phyloP scores from a whole-genome alignment of 352 stramenopile species.

The Phytophthora parvispora region DNA sequence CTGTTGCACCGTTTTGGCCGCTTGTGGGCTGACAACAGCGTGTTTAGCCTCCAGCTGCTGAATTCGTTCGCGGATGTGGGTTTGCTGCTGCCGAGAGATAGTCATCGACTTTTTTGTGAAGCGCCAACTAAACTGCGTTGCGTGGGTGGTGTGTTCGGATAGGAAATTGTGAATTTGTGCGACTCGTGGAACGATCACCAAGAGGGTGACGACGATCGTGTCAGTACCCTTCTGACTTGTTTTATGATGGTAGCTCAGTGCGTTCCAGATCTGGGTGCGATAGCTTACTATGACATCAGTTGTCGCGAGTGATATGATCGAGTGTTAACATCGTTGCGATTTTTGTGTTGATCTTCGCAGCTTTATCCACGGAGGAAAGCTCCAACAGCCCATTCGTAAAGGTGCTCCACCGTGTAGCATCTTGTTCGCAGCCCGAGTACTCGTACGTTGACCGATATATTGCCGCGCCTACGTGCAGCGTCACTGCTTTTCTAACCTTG shows the following conservation, averaged over 20 bases:
- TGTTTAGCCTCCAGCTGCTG: slow-evolving; percentile 75
- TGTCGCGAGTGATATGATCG: background rate
- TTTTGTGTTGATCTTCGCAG: slow-evolving; percentile 8
- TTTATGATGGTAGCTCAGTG: slow-evolving; percentile 70
- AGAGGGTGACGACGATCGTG: slow-evolving; percentile 34
- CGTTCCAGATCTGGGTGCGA: slow-evolving; percentile 58
- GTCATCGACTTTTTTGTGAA: background rate
- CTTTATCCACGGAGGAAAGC: slow-evolving; percentile 13
- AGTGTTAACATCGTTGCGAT: background rate
- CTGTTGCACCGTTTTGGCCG: slow-evolving; percentile 57
- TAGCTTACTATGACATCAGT: background rate
- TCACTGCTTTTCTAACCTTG: background rate
- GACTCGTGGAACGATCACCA: slow-evolving; percentile 29
- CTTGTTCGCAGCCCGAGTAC: slow-evolving; percentile 39
- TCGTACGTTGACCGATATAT: slow-evolving; percentile 44
- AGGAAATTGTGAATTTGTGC: slow-evolving; percentile 67
- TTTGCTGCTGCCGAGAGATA: background rate
- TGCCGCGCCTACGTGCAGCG: background rate
- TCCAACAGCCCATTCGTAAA: slow-evolving; percentile 31
- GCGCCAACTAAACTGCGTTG: background rate
- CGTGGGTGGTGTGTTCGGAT: background rate
- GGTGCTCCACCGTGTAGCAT: slow-evolving; percentile 43
- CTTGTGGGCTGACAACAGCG: slow-evolving; percentile 77
- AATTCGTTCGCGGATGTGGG: slow-evolving; percentile 69
- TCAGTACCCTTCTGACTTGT: slow-evolving; percentile 55